Conservation (phyloP, 2,329 filamentous ascomycete species). For the Geosmithia flava region DNA sequence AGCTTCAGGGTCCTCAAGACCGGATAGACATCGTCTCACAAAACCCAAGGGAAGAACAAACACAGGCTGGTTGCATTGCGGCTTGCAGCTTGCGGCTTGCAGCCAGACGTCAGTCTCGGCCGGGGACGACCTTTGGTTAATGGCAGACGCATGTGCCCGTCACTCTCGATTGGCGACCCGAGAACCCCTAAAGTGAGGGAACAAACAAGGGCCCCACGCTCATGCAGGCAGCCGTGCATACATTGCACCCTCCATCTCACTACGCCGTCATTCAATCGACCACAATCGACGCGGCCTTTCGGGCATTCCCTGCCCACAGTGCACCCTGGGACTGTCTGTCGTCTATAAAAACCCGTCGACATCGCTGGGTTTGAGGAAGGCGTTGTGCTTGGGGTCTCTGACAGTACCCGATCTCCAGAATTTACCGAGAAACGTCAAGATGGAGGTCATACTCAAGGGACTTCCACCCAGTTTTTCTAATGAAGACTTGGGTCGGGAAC, state of each 20-base stretch:
- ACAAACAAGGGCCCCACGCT: not conserved
- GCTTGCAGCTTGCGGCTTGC: too few species aligned
- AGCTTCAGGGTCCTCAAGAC: too few species aligned
- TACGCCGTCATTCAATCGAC: not conserved
- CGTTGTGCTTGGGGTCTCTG: not conserved
- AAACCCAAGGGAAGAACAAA: too few species aligned
- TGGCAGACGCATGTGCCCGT: too few species aligned
- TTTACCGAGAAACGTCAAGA: conserved; percentile 8
- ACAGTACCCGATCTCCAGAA: too few species aligned
- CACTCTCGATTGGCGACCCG: not conserved
- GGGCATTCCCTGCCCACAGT: not conserved
- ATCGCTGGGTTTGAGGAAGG: not conserved
- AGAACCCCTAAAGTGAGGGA: not conserved
- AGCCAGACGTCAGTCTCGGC: too few species aligned
- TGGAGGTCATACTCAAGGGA: conserved; percentile 33
- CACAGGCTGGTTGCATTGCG: too few species aligned
- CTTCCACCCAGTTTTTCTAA: conserved; percentile 28
- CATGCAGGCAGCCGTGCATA: not conserved
- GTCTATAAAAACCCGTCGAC: too few species aligned
- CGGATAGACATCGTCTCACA: too few species aligned
- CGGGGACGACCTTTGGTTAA: too few species aligned
- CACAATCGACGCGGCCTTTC: not conserved
- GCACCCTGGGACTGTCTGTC: too few species aligned
- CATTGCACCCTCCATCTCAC: not conserved
- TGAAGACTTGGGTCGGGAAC: conserved; percentile 20